These are phyloP conservation scores for Colletotrichum sp. DNA, from an alignment of 2,329 filamentous ascomycete genomes.

Conservation along the genomic window DNA sequence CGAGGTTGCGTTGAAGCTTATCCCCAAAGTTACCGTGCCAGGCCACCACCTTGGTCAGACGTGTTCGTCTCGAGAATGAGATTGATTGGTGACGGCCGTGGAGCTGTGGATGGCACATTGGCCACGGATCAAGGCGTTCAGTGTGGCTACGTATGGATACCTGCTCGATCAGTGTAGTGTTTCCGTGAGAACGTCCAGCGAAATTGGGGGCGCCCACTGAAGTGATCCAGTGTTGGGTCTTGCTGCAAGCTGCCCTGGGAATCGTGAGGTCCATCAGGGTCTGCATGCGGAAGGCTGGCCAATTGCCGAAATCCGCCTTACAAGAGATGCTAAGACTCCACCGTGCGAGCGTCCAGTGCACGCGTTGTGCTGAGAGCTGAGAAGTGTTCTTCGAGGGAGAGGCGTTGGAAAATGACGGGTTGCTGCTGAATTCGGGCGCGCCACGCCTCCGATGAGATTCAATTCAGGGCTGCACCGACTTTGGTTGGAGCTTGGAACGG, in stretches of 20 bases:
- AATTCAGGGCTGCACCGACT: not conserved
- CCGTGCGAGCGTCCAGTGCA: not conserved
- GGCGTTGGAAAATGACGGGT: not conserved
- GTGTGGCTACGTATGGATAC: not conserved
- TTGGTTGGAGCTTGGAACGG: not conserved
- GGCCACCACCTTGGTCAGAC: not conserved
- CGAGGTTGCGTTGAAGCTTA: constrained; percentile 7
- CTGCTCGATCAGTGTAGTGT: not conserved
- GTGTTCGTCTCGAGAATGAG: not conserved
- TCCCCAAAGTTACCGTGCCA: not conserved
- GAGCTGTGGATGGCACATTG: not conserved
- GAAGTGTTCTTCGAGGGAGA: not conserved
- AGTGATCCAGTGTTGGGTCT: not conserved
- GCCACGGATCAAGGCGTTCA: not conserved
- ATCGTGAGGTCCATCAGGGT: constrained; percentile 7
- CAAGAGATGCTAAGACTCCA: not conserved
- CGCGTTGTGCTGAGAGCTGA: not conserved
- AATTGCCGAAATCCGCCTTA: constrained; percentile 16
- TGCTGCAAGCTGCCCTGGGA: not conserved
- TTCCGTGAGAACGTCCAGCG: not conserved
- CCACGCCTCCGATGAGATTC: not conserved
- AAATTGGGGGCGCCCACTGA: not conserved
- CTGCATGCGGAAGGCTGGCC: constrained; percentile 14
- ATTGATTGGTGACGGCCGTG: not conserved
- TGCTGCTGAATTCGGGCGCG: not conserved